phyloP scores from a whole-genome alignment of 2,329 filamentous ascomycete species.

The Grosmannia clavigera region DNA sequence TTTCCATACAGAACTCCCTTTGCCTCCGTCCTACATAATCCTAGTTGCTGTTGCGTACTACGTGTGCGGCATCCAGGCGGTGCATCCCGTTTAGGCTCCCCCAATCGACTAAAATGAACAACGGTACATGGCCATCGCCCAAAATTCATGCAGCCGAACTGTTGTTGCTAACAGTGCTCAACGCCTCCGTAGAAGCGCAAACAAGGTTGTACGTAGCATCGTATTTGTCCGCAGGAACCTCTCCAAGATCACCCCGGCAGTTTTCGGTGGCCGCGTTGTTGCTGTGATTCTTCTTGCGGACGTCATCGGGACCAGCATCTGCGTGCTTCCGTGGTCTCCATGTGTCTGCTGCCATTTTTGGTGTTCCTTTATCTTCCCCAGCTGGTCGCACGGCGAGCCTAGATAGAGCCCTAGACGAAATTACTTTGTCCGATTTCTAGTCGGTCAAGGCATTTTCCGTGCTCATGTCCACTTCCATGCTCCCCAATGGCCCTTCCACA shows the following conservation, averaged over 20 bases:
- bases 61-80: background rate
- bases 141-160: background rate
- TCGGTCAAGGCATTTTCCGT: slow-evolving; percentile 3
- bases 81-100: background rate
- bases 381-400: background rate
- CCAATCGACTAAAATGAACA: no score
- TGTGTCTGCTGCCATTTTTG: background rate
- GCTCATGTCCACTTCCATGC: background rate
- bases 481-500: background rate
- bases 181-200: background rate
- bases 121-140: background rate
- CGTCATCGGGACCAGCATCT: background rate
- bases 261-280: background rate
- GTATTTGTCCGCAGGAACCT: background rate
- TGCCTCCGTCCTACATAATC: background rate
- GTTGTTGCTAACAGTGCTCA: background rate
- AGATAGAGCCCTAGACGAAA: background rate
- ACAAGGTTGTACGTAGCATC: background rate
- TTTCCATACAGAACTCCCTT: background rate
- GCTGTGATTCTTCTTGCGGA: background rate
- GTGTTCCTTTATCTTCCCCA: background rate
- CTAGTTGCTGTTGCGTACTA: background rate
- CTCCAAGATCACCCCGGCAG: background rate
- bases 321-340: background rate
- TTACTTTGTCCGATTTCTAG: slow-evolving; percentile 6